These are phyloP conservation scores for Combretum micranthum DNA, from an alignment of 345 rosid species.

Conservation along the genomic window DNA sequence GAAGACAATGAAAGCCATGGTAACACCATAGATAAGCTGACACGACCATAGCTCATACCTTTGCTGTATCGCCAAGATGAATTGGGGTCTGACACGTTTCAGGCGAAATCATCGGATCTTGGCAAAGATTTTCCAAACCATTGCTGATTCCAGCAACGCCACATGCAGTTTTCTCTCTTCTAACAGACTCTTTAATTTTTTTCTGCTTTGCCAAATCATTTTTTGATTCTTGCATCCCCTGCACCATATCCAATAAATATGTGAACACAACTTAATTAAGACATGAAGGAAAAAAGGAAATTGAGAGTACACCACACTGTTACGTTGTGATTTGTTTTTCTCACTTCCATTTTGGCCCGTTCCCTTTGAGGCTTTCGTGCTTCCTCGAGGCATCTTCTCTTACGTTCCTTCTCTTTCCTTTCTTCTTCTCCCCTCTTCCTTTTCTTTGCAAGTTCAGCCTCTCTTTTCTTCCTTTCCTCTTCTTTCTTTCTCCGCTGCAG, in stretches of 20 bases:
- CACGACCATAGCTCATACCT: constrained; percentile 36
- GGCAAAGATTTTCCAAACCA: constrained; percentile 25
- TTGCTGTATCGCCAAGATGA: constrained; percentile 23
- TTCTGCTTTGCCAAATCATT: constrained; percentile 21
- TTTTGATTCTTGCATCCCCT: constrained; percentile 23
- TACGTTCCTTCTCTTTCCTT: constrained; percentile 58
- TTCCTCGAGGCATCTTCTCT: constrained; percentile 59
- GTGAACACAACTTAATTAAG: constrained; percentile 1
- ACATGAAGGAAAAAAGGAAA: background rate
- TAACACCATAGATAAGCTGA: too few relatives aligned
- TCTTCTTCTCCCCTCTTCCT: constrained; percentile 74
- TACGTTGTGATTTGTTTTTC: constrained; percentile 32
- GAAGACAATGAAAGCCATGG: too few relatives aligned
- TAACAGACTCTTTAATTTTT: constrained; percentile 17
- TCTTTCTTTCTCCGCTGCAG: constrained; percentile 68
- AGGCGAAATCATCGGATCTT: constrained; percentile 19
- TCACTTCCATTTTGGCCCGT: constrained; percentile 39
- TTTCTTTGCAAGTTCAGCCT: constrained; percentile 63
- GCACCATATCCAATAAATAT: constrained; percentile 31
- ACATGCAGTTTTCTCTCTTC: constrained; percentile 17
- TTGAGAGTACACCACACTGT: constrained; percentile 24
- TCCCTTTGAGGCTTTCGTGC: constrained; percentile 47
- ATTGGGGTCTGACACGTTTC: constrained; percentile 19
- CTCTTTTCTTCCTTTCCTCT: constrained; percentile 69
- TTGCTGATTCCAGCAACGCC: constrained; percentile 16